Conservation (phyloP, 139 green algal species). For the Asterochloris erici region DNA sequence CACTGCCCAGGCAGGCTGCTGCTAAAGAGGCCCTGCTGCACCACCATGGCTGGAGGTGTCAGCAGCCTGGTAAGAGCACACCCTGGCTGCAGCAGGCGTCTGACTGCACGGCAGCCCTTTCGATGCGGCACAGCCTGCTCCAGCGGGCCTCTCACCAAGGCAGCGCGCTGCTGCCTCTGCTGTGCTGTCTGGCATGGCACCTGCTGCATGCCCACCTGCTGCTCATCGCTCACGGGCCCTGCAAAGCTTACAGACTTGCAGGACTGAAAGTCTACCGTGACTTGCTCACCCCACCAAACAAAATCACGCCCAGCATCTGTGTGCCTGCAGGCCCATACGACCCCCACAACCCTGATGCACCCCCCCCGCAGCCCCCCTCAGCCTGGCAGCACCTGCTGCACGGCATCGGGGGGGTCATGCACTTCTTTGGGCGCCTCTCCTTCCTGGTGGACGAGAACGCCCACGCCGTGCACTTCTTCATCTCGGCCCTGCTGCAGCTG, state of each 20-base stretch:
- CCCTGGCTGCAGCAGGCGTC: too few relatives aligned
- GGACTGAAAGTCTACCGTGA: not conserved
- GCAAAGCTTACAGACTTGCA: not conserved
- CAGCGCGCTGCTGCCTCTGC: too few relatives aligned
- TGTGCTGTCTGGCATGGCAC: too few relatives aligned
- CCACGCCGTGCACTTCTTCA: constrained; percentile 98
- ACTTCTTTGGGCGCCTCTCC: constrained; percentile 92
- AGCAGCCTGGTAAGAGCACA: too few relatives aligned
- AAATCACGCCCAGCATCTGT: not conserved
- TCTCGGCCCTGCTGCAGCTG: constrained; percentile 91
- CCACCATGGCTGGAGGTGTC: too few relatives aligned
- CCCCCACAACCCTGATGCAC: constrained; percentile 40
- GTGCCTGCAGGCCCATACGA: constrained; percentile 24
- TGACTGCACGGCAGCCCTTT: too few relatives aligned
- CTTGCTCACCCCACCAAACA: not conserved
- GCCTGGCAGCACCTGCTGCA: constrained; percentile 77
- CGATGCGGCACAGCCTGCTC: too few relatives aligned
- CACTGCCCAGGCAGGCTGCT: too few relatives aligned
- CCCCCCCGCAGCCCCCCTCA: constrained; percentile 33
- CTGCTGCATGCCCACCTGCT: too few relatives aligned
- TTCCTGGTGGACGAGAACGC: constrained; percentile 98
- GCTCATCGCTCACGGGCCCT: not conserved
- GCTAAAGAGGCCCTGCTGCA: too few relatives aligned
- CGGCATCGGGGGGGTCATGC: constrained; percentile 76
- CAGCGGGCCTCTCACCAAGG: too few relatives aligned